Conservation (phyloP, 2,329 filamentous ascomycete genomes). For the Colletotrichum camelliae region DNA sequence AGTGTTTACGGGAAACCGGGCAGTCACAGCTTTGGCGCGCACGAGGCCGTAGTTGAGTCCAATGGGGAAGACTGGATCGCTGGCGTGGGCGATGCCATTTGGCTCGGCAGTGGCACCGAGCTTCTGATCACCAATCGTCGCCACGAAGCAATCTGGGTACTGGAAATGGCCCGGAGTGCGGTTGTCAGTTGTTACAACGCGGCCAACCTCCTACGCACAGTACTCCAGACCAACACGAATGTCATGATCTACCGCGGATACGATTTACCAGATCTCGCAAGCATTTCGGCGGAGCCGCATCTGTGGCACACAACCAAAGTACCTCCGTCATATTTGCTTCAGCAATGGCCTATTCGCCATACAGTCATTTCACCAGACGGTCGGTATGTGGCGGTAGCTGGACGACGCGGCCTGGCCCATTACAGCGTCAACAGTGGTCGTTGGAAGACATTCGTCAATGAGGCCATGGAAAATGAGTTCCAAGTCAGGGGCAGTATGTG, state of each 20-base stretch:
- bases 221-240: slow-evolving; percentile 86
- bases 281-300: slow-evolving; percentile 88
- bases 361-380: slow-evolving; percentile 91
- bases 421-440: slow-evolving; percentile 94
- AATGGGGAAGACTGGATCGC: slow-evolving; percentile 87
- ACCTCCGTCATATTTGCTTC: slow-evolving; percentile 81
- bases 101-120: slow-evolving; percentile 88
- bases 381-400: slow-evolving; percentile 95
- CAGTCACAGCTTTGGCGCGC: slow-evolving; percentile 80
- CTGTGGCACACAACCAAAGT: slow-evolving; percentile 95
- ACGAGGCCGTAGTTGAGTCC: slow-evolving; percentile 64
- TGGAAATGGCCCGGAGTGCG: slow-evolving; percentile 95
- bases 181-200: slow-evolving; percentile 90
- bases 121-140: slow-evolving; percentile 75
- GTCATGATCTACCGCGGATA: slow-evolving; percentile 95
- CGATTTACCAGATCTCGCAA: slow-evolving; percentile 87
- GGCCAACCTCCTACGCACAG: slow-evolving; percentile 86
- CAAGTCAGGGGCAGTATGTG: slow-evolving; percentile 95
- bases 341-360: slow-evolving; percentile 92
- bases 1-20: slow-evolving; percentile 95
- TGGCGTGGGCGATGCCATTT: slow-evolving; percentile 78
- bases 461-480: slow-evolving; percentile 85
- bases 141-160: slow-evolving; percentile 81
- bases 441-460: slow-evolving; percentile 93
- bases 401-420: slow-evolving; percentile 87